Evolutionary conservation across 192 early-diverging fungal species (phyloP).

Genomic region (Coemansia sp.): DNA sequence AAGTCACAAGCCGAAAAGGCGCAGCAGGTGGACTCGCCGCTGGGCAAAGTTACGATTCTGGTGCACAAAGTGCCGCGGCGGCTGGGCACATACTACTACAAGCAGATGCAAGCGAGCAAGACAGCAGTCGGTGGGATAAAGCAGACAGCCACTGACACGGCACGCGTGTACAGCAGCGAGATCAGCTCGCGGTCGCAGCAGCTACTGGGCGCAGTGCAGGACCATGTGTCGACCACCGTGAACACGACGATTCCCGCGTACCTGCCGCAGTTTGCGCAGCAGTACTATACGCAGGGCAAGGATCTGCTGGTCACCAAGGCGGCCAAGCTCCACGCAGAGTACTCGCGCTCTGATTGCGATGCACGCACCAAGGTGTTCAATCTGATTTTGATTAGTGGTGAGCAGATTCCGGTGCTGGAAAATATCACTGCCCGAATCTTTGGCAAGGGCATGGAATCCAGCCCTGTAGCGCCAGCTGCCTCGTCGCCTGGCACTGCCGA

Average conservation of each 20-base stretch:
- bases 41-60: slow-evolving; percentile 48
- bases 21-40: slow-evolving; percentile 20
- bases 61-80: slow-evolving; percentile 53
- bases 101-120: slow-evolving; percentile 45
- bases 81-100: slow-evolving; percentile 37
- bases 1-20: background rate
- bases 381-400: slow-evolving; percentile 52
- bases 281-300: slow-evolving; percentile 50
- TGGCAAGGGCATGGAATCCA: slow-evolving; percentile 43
- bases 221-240: slow-evolving; percentile 34
- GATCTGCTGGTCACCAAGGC: slow-evolving; percentile 49
- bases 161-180: slow-evolving; percentile 41
- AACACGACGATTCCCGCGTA: slow-evolving; percentile 42
- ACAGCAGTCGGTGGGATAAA: slow-evolving; percentile 29
- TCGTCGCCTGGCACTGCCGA: slow-evolving; percentile 9
- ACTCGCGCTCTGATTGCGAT: slow-evolving; percentile 47
- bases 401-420: slow-evolving; percentile 52
- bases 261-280: slow-evolving; percentile 48
- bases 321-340: slow-evolving; percentile 50
- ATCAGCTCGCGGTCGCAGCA: slow-evolving; percentile 40
- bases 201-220: slow-evolving; percentile 38
- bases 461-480: background rate
- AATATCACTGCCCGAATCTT: slow-evolving; percentile 41
- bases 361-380: slow-evolving; percentile 47
- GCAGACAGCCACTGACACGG: slow-evolving; percentile 49